phyloP scores from a whole-genome alignment of 1,284 basidiomycete species.

The Cutaneotrichosporon sp. region DNA sequence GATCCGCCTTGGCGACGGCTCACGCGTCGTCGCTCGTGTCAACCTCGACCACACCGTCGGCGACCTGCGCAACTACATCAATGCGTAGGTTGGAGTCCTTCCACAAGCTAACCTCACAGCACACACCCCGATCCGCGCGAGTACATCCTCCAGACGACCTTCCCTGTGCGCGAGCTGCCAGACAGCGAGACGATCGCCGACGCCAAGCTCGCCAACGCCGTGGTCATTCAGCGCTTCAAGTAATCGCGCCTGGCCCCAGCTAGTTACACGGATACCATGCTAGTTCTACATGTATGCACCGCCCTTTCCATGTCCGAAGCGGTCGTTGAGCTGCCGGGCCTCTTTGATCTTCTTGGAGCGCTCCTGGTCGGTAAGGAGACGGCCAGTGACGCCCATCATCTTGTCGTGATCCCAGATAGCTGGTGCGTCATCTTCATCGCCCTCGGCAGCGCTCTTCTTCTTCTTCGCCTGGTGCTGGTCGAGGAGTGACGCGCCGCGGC shows the following conservation, averaged over 20 bases:
- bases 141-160: slow-evolving; percentile 77
- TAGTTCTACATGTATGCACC: slow-evolving; percentile 37
- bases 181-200: slow-evolving; percentile 66
- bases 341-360: slow-evolving; percentile 70
- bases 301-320: slow-evolving; percentile 59
- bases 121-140: slow-evolving; percentile 66
- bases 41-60: slow-evolving; percentile 86
- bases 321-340: slow-evolving; percentile 67
- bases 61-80: slow-evolving; percentile 81
- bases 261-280: background rate
- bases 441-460: slow-evolving; percentile 16
- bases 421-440: slow-evolving; percentile 51
- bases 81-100: slow-evolving; percentile 61
- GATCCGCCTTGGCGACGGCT: slow-evolving; percentile 83
- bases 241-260: slow-evolving; percentile 7
- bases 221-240: slow-evolving; percentile 71
- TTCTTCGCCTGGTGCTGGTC: slow-evolving; percentile 56
- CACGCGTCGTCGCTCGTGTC: slow-evolving; percentile 74
- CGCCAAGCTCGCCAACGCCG: slow-evolving; percentile 71
- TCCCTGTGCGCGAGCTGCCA: slow-evolving; percentile 70
- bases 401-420: slow-evolving; percentile 81
- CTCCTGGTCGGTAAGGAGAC: slow-evolving; percentile 76
- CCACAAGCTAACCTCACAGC: slow-evolving; percentile 47
- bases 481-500: slow-evolving; percentile 64
- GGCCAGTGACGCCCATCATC: slow-evolving; percentile 77